phyloP scores from a whole-genome alignment of 2,329 filamentous ascomycete genomes.

The Orbilia oligospora region DNA sequence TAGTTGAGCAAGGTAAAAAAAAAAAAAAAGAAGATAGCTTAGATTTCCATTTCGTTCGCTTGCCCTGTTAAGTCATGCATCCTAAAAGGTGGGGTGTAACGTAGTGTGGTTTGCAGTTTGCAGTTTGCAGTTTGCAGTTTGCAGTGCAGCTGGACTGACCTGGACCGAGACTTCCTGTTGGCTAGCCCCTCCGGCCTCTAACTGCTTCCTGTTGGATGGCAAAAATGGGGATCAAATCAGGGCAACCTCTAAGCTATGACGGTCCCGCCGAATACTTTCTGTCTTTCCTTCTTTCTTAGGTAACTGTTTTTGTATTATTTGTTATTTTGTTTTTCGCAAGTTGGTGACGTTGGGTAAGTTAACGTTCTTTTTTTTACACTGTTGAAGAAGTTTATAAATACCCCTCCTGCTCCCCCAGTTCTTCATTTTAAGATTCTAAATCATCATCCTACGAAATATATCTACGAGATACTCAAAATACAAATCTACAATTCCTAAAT shows the following conservation, averaged over 20 bases:
- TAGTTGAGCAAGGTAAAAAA: slow-evolving; percentile 4
- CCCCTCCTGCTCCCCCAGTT: slow-evolving; percentile 26
- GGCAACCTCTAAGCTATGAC: slow-evolving; percentile 25
- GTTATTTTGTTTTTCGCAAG: neutral
- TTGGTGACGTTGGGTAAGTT: slow-evolving; percentile 26
- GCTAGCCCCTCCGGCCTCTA: neutral
- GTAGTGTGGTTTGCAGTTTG: neutral
- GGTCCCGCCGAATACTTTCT: slow-evolving; percentile 5
- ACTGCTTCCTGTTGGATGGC: slow-evolving; percentile 26
- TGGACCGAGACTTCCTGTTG: slow-evolving; percentile 3
- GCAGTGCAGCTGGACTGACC: neutral
- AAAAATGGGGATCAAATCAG: neutral
- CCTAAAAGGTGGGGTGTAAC: slow-evolving; percentile 7
- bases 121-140: neutral
- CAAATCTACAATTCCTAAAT: slow-evolving; percentile 7
- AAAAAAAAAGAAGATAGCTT: neutral
- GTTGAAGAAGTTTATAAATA: slow-evolving; percentile 54
- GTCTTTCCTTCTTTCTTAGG: slow-evolving; percentile 1
- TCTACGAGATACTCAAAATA: slow-evolving; percentile 8
- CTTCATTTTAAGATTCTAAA: slow-evolving; percentile 11
- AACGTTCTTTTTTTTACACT: no score
- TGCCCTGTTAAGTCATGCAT: neutral
- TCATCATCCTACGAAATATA: slow-evolving; percentile 17
- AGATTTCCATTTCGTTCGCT: no score
- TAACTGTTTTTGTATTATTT: neutral